A percentile compares a stretch with the other conserved stretches of the same genome.
phyloP scores from a whole-genome alignment of 371 early-diverging fungal species.

The Gilbertella persicaria region DNA sequence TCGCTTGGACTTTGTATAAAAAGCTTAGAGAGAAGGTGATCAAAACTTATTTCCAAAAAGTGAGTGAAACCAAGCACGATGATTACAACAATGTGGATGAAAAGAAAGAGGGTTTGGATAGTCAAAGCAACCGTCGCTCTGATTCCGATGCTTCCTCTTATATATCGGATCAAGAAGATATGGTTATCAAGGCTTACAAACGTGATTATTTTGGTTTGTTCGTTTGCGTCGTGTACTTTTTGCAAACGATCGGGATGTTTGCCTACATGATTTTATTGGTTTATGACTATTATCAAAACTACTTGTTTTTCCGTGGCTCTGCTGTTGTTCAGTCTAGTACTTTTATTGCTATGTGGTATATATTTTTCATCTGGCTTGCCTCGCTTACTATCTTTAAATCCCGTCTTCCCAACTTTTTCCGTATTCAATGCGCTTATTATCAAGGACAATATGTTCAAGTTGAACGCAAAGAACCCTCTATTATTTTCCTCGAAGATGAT shows the following conservation, averaged over 20 bases:
- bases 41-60: conserved; percentile 10
- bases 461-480: conserved; percentile 53
- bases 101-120: conserved; percentile 1
- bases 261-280: conserved; percentile 39
- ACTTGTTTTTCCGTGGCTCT: conserved; percentile 32
- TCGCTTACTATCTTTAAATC: conserved; percentile 43
- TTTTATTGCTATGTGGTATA: conserved; percentile 65
- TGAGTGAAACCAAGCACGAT: conserved; percentile 11
- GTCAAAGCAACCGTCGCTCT: background rate
- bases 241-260: conserved; percentile 42
- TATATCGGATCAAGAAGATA: conserved; percentile 26
- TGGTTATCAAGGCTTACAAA: conserved; percentile 45
- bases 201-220: conserved; percentile 31
- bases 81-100: background rate
- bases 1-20: conserved; percentile 65
- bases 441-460: conserved; percentile 67
- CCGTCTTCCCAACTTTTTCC: conserved; percentile 67
- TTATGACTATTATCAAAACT: conserved; percentile 43
- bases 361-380: conserved; percentile 68
- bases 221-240: conserved; percentile 22
- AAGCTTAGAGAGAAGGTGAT: conserved; percentile 32
- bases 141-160: conserved; percentile 5
- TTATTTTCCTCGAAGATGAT: conserved; percentile 18
- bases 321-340: conserved; percentile 38
- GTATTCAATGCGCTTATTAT: conserved; percentile 55